Evolutionary conservation across 345 rosid genomes (phyloP), one percentile per base, ranked within the genome.

Genomic region (Corchorus capsularis): DNA sequence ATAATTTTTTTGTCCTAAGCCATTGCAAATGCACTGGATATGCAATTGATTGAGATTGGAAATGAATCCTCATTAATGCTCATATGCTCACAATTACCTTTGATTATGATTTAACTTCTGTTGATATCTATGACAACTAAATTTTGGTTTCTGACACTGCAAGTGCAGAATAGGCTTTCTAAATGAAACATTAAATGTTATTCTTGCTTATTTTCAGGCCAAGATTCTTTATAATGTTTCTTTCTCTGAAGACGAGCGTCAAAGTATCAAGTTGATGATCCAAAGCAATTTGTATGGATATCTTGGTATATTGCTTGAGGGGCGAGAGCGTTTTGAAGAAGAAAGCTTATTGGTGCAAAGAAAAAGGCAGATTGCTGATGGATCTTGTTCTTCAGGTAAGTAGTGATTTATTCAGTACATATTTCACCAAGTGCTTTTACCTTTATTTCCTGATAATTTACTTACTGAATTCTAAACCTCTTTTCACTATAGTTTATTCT

Each of bases 261-360:
- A 88, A 69, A 86, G 74, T 78, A 81, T 96, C 76, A 96, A 92
- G 87, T 69, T 84, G 54, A 85, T 86, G 79, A 91, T 96, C 79
- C 99, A 93, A 85, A 87, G 87, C 76, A 91, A 90, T 54, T 82
- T 96, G 64, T 96, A 90, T 75, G 49, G 77, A 17, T 96, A 96
- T 84, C 86, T 96, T 65, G 94, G 91, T 34, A 77, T 86, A 70
- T 83, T 96, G 77, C 90, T 96, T 0, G 94, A 91, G 84, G 91
- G 83, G 20, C 84, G 91, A 60, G 86, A 89, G 69, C 82, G 74
- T 63, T 96, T 89, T 85, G 98, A 94, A 78, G 86, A 80, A 80
- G 85, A 87, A 82, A 57, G 78, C 39, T 71, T 82, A 86, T 78
- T 47, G 54, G 85, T 72, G 59, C 86, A 79, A 75, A 86, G 85